Percentiles rank a stretch among this genome's conserved stretches.
Conservation (phyloP, 1,139 yeast species). For the Pichia inconspicua region DNA sequence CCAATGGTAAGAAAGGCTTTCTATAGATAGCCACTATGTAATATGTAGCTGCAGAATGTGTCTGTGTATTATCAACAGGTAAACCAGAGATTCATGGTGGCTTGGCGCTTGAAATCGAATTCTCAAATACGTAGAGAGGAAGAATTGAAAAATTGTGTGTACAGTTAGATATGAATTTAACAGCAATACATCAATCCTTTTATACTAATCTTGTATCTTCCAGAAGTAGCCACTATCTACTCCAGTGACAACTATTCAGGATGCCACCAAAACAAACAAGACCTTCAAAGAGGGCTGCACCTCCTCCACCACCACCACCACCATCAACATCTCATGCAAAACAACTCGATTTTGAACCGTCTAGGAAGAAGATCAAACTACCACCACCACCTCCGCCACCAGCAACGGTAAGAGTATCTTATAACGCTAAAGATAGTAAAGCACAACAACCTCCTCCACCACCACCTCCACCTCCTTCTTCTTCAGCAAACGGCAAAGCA, state of each 20-base stretch:
- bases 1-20: constrained; percentile 1
- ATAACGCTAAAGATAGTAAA: neutral
- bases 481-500: neutral
- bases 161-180: too few relatives aligned
- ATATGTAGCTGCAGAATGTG: neutral
- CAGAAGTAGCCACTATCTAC: neutral
- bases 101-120: too few relatives aligned
- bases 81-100: too few relatives aligned
- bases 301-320: constrained; percentile 24
- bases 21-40: neutral
- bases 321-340: neutral
- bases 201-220: too few relatives aligned
- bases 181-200: too few relatives aligned
- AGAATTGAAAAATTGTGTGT: too few relatives aligned
- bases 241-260: neutral
- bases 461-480: constrained; percentile 10
- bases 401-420: constrained; percentile 4
- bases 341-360: constrained; percentile 11
- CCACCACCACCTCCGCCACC: constrained; percentile 26
- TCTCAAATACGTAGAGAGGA: too few relatives aligned
- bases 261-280: neutral
- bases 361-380: constrained; percentile 13
- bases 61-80: too few relatives aligned
- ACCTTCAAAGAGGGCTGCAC: constrained; percentile 8
- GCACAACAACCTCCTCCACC: constrained; percentile 5